phyloP scores from a whole-genome alignment of 2,329 filamentous ascomycete genomes.

The Aureobasidium vineae region DNA sequence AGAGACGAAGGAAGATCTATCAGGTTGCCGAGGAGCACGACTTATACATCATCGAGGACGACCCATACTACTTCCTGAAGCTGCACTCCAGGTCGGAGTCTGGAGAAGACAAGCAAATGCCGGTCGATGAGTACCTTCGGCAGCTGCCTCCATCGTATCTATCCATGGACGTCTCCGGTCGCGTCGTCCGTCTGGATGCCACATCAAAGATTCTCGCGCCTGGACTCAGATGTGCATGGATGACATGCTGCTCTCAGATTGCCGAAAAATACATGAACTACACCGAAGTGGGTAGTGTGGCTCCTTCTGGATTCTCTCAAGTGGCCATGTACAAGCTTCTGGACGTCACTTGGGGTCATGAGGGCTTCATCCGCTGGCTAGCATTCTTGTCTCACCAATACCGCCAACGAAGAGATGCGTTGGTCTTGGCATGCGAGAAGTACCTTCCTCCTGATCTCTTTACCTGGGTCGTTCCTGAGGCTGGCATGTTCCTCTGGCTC shows the following conservation, averaged over 20 bases:
- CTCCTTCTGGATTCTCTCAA: slow-evolving; percentile 36
- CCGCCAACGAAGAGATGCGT: slow-evolving; percentile 30
- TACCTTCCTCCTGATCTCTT: slow-evolving; percentile 33
- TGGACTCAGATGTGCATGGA: slow-evolving; percentile 38
- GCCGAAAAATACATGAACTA: slow-evolving; percentile 35
- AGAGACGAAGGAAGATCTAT: slow-evolving; percentile 34
- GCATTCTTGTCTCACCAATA: slow-evolving; percentile 33
- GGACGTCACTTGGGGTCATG: slow-evolving; percentile 38
- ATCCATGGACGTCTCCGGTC: slow-evolving; percentile 38
- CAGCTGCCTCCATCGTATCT: slow-evolving; percentile 36
- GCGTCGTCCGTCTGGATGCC: slow-evolving; percentile 38
- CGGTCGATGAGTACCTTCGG: slow-evolving; percentile 9
- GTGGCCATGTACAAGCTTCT: slow-evolving; percentile 38
- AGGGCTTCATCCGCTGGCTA: slow-evolving; percentile 37
- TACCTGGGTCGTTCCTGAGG: slow-evolving; percentile 31
- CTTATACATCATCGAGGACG: slow-evolving; percentile 37
- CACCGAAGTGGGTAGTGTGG: slow-evolving; percentile 32
- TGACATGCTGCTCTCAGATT: slow-evolving; percentile 35
- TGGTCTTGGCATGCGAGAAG: slow-evolving; percentile 35
- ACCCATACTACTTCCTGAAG: slow-evolving; percentile 37
- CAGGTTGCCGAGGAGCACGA: slow-evolving; percentile 34
- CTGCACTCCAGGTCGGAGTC: slow-evolving; percentile 22
- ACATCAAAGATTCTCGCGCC: slow-evolving; percentile 39
- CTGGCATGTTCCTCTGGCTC: slow-evolving; percentile 36
- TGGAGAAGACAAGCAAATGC: slow-evolving; percentile 11